Percentiles rank a stretch among this genome's conserved stretches.
Conservation (phyloP, 2,329 filamentous ascomycete species). For the Bertia moriformis region DNA sequence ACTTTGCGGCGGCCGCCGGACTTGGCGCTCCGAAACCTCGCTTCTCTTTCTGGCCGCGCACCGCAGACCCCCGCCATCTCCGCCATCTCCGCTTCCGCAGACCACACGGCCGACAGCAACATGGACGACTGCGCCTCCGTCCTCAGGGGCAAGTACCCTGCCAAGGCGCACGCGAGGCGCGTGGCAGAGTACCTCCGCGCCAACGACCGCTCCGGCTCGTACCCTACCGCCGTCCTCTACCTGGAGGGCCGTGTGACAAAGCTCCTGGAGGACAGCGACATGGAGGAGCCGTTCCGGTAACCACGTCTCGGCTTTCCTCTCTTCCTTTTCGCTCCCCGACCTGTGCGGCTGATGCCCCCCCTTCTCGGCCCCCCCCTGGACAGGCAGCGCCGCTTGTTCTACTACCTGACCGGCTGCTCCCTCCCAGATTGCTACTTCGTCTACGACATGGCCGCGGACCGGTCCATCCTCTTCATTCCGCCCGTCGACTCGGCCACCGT, state of each 20-base stretch:
- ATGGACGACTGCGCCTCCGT: too few relatives aligned
- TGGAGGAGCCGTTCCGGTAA: conserved; percentile 66
- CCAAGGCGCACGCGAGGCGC: conserved; percentile 70
- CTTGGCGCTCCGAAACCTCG: too few relatives aligned
- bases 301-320: conserved; percentile 2
- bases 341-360: not conserved
- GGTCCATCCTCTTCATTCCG: conserved; percentile 79
- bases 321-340: conserved; percentile 1
- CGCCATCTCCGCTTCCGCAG: too few relatives aligned
- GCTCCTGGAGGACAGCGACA: conserved; percentile 80
- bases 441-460: conserved; percentile 63
- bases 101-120: not conserved
- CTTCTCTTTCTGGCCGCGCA: too few relatives aligned
- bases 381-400: conserved; percentile 83
- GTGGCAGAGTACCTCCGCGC: conserved; percentile 67
- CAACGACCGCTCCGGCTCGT: conserved; percentile 34
- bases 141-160: conserved; percentile 58
- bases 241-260: conserved; percentile 71
- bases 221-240: conserved; percentile 79
- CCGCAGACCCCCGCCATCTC: too few relatives aligned
- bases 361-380: too few relatives aligned
- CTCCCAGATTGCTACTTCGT: conserved; percentile 67
- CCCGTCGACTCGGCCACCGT: conserved; percentile 76
- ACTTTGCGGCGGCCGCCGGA: too few relatives aligned
- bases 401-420: conserved; percentile 76